Conservation (phyloP, 306 rosid species). For the Lithocarpus polystachyus region DNA sequence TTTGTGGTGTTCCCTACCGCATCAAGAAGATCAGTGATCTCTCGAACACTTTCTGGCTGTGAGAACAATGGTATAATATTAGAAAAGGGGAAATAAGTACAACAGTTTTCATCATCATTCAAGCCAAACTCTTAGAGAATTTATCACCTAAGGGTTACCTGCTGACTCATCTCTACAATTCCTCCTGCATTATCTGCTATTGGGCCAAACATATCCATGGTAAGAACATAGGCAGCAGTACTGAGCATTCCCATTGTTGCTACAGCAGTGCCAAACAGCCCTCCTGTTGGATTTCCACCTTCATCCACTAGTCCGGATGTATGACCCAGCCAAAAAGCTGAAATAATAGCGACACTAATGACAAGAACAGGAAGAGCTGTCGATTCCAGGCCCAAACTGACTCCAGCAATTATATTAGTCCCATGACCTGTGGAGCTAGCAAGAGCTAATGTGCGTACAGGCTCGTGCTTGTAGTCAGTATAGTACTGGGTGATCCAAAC, state of each 20-base stretch:
- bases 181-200: slow-evolving; percentile 99
- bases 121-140: slow-evolving; percentile 1
- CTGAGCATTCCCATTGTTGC: slow-evolving; percentile 99
- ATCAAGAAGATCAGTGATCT: slow-evolving; percentile 94
- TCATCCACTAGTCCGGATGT: slow-evolving; percentile 86
- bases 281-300: slow-evolving; percentile 84
- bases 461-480: slow-evolving; percentile 98
- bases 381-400: slow-evolving; percentile 97
- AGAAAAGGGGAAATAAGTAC: background rate
- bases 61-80: slow-evolving; percentile 7
- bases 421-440: slow-evolving; percentile 96
- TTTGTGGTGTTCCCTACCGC: slow-evolving; percentile 98
- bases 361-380: slow-evolving; percentile 98
- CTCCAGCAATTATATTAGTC: slow-evolving; percentile 97
- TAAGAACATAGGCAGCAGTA: slow-evolving; percentile 98
- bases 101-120: background rate
- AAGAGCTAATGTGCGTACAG: slow-evolving; percentile 92
- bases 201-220: slow-evolving; percentile 99
- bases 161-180: slow-evolving; percentile 99
- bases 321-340: slow-evolving; percentile 91
- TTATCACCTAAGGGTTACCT: slow-evolving; percentile 49
- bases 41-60: slow-evolving; percentile 98
- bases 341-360: slow-evolving; percentile 81
- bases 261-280: slow-evolving; percentile 98
- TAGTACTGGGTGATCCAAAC: slow-evolving; percentile 92